A percentile compares a stretch with the other conserved stretches of the same genome.
Conservation (phyloP, 2,329 filamentous ascomycete species). For the Hypoxylon sp. region DNA sequence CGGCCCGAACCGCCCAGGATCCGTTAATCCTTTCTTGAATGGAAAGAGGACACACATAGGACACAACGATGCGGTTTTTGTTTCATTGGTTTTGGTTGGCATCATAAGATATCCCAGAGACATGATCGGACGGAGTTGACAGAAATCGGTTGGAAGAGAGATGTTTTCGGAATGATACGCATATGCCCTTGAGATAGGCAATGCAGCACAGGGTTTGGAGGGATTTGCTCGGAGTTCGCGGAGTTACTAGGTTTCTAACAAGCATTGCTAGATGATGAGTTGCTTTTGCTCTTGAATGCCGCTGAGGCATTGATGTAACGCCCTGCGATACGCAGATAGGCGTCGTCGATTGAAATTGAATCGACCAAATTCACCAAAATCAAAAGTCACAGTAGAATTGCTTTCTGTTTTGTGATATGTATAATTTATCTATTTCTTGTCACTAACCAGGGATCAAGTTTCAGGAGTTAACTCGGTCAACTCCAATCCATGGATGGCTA, state of each 20-base stretch:
- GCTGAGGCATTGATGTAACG: constrained; percentile 14
- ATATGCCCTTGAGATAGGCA: background rate
- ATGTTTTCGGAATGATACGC: constrained; percentile 3
- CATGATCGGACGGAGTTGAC: constrained; percentile 27
- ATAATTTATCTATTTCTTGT: background rate
- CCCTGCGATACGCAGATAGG: constrained; percentile 17
- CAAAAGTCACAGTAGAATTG: background rate
- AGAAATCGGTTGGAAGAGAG: constrained; percentile 9
- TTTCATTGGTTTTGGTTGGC: constrained; percentile 11
- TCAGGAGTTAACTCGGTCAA: background rate
- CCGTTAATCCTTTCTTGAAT: constrained; percentile 4
- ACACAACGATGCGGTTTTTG: constrained; percentile 11
- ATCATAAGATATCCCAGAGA: constrained; percentile 37
- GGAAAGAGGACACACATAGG: background rate
- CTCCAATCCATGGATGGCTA: background rate
- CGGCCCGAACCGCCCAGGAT: background rate
- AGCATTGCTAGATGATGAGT: constrained; percentile 12
- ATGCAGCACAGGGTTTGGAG: background rate
- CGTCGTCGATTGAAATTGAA: constrained; percentile 27
- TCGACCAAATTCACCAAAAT: constrained; percentile 10
- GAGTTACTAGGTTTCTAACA: constrained; percentile 2
- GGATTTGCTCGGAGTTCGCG: constrained; percentile 8
- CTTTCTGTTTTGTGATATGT: constrained; percentile 1
- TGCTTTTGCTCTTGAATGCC: constrained; percentile 7
- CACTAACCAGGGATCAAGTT: background rate